phyloP scores from a whole-genome alignment of 192 early-diverging fungal genomes.

The Spinellus fusiger region DNA sequence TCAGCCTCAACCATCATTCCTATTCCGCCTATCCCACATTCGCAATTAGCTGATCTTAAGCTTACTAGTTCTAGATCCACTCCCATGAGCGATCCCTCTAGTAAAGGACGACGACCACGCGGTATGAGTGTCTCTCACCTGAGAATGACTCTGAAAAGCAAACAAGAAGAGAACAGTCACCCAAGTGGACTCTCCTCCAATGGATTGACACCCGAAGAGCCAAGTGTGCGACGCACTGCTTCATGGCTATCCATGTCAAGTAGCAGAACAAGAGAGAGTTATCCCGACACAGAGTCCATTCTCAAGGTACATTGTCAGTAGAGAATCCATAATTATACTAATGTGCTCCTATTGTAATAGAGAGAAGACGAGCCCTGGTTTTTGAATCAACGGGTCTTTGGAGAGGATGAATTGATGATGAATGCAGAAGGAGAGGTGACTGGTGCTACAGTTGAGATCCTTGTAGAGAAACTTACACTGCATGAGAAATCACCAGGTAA shows the following conservation, averaged over 20 bases:
- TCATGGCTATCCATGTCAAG: no score
- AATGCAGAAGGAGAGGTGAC: constrained; percentile 66
- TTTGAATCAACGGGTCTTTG: constrained; percentile 7
- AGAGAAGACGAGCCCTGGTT: constrained; percentile 3
- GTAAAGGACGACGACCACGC: constrained; percentile 18
- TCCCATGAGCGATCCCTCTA: constrained; percentile 3
- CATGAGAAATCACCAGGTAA: constrained; percentile 49
- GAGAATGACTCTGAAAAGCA: constrained; percentile 14
- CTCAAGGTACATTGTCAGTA: neutral
- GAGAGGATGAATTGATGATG: constrained; percentile 18
- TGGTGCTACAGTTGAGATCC: constrained; percentile 60
- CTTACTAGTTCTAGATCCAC: constrained; percentile 16
- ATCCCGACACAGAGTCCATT: no score
- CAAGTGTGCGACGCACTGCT: no score
- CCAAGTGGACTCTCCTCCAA: no score
- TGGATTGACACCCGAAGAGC: no score
- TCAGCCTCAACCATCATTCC: neutral
- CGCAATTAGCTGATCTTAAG: constrained; percentile 5
- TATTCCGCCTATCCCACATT: constrained; percentile 3
- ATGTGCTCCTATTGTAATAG: neutral
- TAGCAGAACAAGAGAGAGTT: no score
- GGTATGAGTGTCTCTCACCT: constrained; percentile 27
- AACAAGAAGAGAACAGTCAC: no score
- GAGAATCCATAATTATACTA: neutral
- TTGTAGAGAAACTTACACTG: constrained; percentile 67